Percentiles rank a stretch among this genome's conserved stretches.
These are phyloP conservation scores for Mycena galopus DNA, from an alignment of 768 basidiomycete species.

Conservation along the genomic window DNA sequence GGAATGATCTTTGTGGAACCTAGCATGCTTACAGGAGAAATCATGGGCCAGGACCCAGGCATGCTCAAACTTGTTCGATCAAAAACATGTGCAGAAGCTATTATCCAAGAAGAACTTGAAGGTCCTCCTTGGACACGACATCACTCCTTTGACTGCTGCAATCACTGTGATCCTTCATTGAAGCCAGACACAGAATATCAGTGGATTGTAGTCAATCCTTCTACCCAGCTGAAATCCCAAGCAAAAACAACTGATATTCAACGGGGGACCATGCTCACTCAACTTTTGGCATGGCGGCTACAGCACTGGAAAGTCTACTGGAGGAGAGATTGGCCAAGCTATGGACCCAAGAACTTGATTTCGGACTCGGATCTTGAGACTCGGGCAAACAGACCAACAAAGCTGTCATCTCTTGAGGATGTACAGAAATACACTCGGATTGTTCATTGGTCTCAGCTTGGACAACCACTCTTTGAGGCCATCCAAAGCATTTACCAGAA, in stretches of 20 bases:
- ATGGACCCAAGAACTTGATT: slow-evolving; percentile 24
- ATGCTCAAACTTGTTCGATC: slow-evolving; percentile 19
- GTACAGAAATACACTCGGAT: slow-evolving; percentile 2
- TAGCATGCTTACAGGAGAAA: slow-evolving; percentile 4
- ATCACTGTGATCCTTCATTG: slow-evolving; percentile 24
- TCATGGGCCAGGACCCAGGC: background rate
- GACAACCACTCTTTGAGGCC: slow-evolving; percentile 7
- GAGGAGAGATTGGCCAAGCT: slow-evolving; percentile 21
- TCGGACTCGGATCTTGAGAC: slow-evolving; percentile 27
- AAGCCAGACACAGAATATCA: background rate
- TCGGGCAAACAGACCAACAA: background rate
- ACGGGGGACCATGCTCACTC: too few species aligned
- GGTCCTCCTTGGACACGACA: background rate
- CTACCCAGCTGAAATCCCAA: background rate
- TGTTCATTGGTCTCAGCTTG: background rate
- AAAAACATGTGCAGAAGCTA: background rate
- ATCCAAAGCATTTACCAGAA: slow-evolving; percentile 1
- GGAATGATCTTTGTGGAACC: slow-evolving; percentile 20
- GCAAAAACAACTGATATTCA: slow-evolving; percentile 1
- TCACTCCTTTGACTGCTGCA: slow-evolving; percentile 8
- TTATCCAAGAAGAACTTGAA: slow-evolving; percentile 20
- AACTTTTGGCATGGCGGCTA: slow-evolving; percentile 3
- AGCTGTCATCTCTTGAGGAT: slow-evolving; percentile 6
- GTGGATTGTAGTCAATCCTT: slow-evolving; percentile 5
- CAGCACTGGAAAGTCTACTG: slow-evolving; percentile 10